These are phyloP conservation scores for Phytophthora vignae DNA, from an alignment of 352 stramenopile genomes.

Conservation along the genomic window DNA sequence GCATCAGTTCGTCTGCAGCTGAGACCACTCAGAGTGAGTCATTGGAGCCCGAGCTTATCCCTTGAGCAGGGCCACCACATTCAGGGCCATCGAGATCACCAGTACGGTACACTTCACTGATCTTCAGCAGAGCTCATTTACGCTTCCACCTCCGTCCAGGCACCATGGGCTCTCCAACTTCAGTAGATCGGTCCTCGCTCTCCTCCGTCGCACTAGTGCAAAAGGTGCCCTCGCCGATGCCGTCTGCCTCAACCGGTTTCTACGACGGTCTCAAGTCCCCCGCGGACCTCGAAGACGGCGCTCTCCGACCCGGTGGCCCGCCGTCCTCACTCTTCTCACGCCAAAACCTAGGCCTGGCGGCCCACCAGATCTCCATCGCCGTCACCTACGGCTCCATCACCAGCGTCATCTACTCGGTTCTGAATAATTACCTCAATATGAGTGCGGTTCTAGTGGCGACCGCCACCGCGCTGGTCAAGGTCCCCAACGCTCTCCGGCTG, in stretches of 20 bases:
- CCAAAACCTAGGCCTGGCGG: conserved; percentile 47
- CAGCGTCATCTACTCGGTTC: conserved; percentile 54
- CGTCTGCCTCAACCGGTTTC: not conserved
- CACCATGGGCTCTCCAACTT: conserved; percentile 17
- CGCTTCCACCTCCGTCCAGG: conserved; percentile 2
- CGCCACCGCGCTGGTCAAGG: conserved; percentile 39
- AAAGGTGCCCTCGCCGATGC: conserved; percentile 23
- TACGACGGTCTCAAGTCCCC: conserved; percentile 32
- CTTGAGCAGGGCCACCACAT: no score
- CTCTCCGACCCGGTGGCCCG: conserved; percentile 41
- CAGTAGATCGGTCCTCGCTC: conserved; percentile 13
- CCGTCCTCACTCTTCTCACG: conserved; percentile 46
- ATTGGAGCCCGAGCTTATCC: no score
- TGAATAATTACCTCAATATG: conserved; percentile 71
- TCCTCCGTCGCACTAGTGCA: conserved; percentile 10
- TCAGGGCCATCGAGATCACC: not conserved
- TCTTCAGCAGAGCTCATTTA: conserved; percentile 9
- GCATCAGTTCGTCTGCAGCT: conserved; percentile 1
- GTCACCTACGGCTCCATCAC: conserved; percentile 47
- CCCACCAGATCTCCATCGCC: conserved; percentile 43
- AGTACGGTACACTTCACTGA: not conserved
- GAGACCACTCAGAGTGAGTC: not conserved
- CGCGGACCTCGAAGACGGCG: conserved; percentile 32
- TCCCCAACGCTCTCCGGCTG: conserved; percentile 50
- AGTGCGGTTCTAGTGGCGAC: conserved; percentile 43